Base-by-base conservation (phyloP, 1,284 basidiomycete genomes). In the Ceratobasidium sp. region DNA sequence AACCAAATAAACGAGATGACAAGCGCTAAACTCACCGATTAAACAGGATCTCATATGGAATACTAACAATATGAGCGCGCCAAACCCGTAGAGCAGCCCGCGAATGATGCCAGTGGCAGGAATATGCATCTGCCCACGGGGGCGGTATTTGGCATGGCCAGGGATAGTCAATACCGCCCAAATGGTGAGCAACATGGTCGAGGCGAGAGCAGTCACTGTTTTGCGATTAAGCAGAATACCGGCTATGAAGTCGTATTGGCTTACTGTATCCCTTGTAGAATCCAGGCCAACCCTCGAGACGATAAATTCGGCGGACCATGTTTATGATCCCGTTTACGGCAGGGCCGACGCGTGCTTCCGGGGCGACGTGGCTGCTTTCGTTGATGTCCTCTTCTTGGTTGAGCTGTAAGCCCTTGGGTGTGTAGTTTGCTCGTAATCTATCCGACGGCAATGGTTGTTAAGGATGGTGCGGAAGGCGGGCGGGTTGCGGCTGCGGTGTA, bases 231-330 rank as follows among this genome's bases (percentile, higher is more conserved):
- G n/a, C 49, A 38, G 7, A 22, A 2, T 6, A 8, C 10, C 34
- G 25, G 25, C 7, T 2, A 53, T 60, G 20, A 68, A 32, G n/a
- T n/a, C 27, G 31, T 29, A 22, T 20, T 29, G 15, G 81, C 90
- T 64, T 76, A 92, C 91, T 91, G 55, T 89, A 77, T 57, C 93
- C 93, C 78, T 94, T 96, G 83, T 91, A 94, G 45, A 95, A 77
- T 20, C 93, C 93, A 60, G 82, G 77, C 83, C 84, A 88, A 25
- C 93, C 91, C 87, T 96, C 94, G 15, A 95, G 83, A 68, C 83
- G 84, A 76, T 89, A 88, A 1, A 92, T 91, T 52, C 93, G 84
- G 70, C 75, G 77, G 73, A 93, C 77, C 86, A 94, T 95, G 15
- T 82, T 85, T 74, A 90, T 83, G 82, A 86, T 1, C 42, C 76